Evolutionary conservation across 139 green algal genomes (phyloP).

Genomic region (Chlamydomonas sphaeroides): DNA sequence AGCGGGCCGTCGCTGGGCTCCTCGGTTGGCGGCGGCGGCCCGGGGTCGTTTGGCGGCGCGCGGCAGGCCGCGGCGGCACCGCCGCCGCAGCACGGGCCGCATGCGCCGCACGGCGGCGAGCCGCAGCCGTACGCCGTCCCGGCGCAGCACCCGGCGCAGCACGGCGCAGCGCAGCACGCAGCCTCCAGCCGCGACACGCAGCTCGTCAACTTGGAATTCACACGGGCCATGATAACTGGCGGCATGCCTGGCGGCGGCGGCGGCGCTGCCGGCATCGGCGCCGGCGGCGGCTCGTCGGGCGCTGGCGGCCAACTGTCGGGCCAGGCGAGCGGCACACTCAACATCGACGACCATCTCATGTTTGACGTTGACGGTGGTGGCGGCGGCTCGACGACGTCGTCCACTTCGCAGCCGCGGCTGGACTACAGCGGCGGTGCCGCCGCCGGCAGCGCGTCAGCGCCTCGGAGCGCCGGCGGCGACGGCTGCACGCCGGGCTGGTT

Average conservation of each 20-base stretch:
- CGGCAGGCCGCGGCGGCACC: too few relatives aligned
- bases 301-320: background rate
- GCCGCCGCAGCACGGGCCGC: too few relatives aligned
- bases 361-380: slow-evolving; percentile 25
- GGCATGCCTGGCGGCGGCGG: background rate
- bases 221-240: background rate
- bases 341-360: slow-evolving; percentile 1
- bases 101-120: too few relatives aligned
- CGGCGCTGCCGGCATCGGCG: background rate
- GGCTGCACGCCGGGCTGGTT: too few relatives aligned
- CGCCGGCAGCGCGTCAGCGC: background rate
- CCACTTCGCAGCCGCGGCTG: background rate
- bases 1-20: too few relatives aligned
- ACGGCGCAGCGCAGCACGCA: background rate
- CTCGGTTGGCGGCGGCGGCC: too few relatives aligned
- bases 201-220: slow-evolving; percentile 10
- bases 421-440: background rate
- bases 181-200: background rate
- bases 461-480: background rate
- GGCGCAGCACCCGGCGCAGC: background rate
- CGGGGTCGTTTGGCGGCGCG: too few relatives aligned
- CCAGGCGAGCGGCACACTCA: slow-evolving; percentile 6
- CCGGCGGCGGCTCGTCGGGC: background rate
- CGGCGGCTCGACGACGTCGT: background rate
- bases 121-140: too few relatives aligned